Percentiles rank a stretch among this genome's conserved stretches.
These are phyloP conservation scores for Salix purpurea DNA, from an alignment of 345 rosid genomes.

Conservation along the genomic window DNA sequence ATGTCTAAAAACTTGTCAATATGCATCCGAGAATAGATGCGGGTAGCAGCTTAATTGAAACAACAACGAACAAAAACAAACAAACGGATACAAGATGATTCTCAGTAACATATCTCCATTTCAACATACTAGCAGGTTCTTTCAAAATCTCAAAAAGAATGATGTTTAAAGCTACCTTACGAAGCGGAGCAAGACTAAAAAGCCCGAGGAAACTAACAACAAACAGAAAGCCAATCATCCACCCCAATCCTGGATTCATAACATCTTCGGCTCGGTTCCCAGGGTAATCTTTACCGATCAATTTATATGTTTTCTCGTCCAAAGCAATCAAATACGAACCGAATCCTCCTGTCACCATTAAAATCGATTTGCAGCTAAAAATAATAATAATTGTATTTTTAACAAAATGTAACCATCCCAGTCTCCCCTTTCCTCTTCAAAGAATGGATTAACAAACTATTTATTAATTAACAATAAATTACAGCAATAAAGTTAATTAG, in stretches of 20 bases:
- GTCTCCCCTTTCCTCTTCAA: background rate
- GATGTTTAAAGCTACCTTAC: constrained; percentile 49
- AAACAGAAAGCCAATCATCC: constrained; percentile 88
- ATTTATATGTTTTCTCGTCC: constrained; percentile 78
- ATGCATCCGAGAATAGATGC: too few species aligned
- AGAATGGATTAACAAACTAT: background rate
- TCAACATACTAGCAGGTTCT: too few species aligned
- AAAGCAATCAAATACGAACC: constrained; percentile 84
- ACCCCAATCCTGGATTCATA: constrained; percentile 70
- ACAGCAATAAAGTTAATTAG: background rate
- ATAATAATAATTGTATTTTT: background rate
- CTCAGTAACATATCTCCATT: too few species aligned
- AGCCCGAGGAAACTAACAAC: constrained; percentile 90
- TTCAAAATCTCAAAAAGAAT: too few species aligned
- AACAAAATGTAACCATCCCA: background rate
- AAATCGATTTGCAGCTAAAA: background rate
- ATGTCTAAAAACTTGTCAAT: too few species aligned
- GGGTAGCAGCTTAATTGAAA: too few species aligned
- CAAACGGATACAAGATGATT: too few species aligned
- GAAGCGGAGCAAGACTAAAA: constrained; percentile 81
- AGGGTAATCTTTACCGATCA: constrained; percentile 79
- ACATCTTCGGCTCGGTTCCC: constrained; percentile 73
- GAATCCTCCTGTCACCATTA: constrained; percentile 58
- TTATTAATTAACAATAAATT: background rate
- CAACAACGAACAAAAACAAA: too few species aligned